Conservation (phyloP, 257 asterid species). For the Solanum pimpinellifolium region DNA sequence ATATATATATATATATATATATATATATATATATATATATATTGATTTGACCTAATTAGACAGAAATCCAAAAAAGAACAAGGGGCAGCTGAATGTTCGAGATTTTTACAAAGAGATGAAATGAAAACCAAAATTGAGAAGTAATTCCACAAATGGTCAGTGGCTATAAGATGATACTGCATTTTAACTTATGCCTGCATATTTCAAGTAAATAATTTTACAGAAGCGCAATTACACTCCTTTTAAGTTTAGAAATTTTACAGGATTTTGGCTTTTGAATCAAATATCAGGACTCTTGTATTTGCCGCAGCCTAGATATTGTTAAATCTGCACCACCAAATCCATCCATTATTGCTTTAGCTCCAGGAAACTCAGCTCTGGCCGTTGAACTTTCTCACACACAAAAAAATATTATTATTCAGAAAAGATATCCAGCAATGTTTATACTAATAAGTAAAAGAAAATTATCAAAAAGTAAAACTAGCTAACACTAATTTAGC, state of each 20-base stretch:
- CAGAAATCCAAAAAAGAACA: not conserved
- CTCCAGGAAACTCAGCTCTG: constrained; percentile 71
- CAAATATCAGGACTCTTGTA: constrained; percentile 7
- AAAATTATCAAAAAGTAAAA: not conserved
- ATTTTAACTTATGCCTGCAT: not conserved
- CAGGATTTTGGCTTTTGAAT: not conserved
- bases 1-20: too few species aligned
- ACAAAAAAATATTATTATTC: not conserved
- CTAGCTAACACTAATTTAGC: not conserved
- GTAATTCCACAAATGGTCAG: not conserved
- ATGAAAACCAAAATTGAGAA: not conserved
- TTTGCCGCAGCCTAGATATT: constrained; percentile 42
- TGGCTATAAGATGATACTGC: not conserved
- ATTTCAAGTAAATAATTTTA: not conserved
- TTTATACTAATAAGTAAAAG: not conserved
- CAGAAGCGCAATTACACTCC: not conserved
- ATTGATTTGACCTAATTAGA: too few species aligned
- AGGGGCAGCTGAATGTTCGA: not conserved
- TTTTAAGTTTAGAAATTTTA: not conserved
- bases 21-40: too few species aligned
- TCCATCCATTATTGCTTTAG: constrained; percentile 62
- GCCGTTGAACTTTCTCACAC: constrained; percentile 48
- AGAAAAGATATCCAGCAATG: not conserved
- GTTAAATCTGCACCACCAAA: constrained; percentile 82
- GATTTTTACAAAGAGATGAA: not conserved